These are phyloP conservation scores for Jamesozyma rosinii DNA, from an alignment of 805 yeast genomes.

Conservation along the genomic window DNA sequence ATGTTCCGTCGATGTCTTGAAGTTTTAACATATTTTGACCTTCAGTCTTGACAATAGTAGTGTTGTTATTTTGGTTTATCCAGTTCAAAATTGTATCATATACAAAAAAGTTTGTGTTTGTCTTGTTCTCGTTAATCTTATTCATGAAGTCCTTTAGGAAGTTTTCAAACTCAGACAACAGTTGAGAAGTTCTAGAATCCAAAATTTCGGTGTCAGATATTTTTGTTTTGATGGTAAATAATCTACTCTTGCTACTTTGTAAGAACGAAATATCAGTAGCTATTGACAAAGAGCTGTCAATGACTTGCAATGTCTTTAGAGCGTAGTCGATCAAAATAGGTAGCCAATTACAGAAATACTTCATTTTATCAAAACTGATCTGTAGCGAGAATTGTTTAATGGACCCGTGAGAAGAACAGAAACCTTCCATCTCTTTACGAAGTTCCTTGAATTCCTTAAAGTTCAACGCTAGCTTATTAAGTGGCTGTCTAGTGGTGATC, in stretches of 20 bases:
- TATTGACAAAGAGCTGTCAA: background rate
- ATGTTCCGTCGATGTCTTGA: slow-evolving; percentile 37
- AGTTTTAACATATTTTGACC: slow-evolving; percentile 8
- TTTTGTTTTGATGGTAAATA: slow-evolving; percentile 10
- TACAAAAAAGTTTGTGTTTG: slow-evolving; percentile 35
- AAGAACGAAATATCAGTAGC: slow-evolving; percentile 15
- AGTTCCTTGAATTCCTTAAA: slow-evolving; percentile 14
- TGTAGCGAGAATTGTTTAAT: slow-evolving; percentile 11
- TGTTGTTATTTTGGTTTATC: slow-evolving; percentile 26
- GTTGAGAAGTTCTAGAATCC: slow-evolving; percentile 8
- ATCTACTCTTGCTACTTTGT: slow-evolving; percentile 6
- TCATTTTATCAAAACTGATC: slow-evolving; percentile 7
- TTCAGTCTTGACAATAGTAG: slow-evolving; percentile 1
- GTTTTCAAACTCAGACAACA: slow-evolving; percentile 21
- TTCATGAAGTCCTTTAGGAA: slow-evolving; percentile 21
- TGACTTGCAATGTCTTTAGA: slow-evolving; percentile 12
- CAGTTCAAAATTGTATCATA: slow-evolving; percentile 42
- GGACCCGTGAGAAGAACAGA: slow-evolving; percentile 14
- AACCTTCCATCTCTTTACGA: slow-evolving; percentile 17
- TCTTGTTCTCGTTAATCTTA: slow-evolving; percentile 33
- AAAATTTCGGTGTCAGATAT: slow-evolving; percentile 11
- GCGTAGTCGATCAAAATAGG: slow-evolving; percentile 32
- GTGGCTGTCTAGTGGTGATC: slow-evolving; percentile 43
- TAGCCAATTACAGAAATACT: slow-evolving; percentile 23
- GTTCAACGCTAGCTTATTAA: slow-evolving; percentile 27